Evolutionary conservation across 2,329 filamentous ascomycete genomes (phyloP).

Genomic region (Elsinoe arachidis): DNA sequence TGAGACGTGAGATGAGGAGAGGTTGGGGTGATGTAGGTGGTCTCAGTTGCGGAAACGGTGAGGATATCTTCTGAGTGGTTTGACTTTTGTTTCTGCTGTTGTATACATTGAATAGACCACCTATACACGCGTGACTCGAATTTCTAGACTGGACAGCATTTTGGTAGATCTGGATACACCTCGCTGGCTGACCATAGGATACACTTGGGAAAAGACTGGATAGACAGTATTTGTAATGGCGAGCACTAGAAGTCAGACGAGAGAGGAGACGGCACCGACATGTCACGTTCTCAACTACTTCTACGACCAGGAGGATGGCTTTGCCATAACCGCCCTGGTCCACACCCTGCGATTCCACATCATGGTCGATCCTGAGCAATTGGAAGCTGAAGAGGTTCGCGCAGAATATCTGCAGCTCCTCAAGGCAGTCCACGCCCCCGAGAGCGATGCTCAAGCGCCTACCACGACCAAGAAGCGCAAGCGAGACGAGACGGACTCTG

Average conservation of each 20-base stretch:
- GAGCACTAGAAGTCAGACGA: constrained; percentile 9
- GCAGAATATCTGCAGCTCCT: constrained; percentile 22
- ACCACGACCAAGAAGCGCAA: constrained; percentile 1
- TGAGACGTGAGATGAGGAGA: not conserved
- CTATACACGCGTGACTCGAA: too few relatives aligned
- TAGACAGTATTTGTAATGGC: not conserved
- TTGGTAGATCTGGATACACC: not conserved
- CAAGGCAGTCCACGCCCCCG: constrained; percentile 16
- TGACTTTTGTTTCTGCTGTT: too few relatives aligned
- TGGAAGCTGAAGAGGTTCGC: constrained; percentile 19
- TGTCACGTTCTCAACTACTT: constrained; percentile 26
- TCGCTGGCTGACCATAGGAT: not conserved
- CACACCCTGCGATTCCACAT: constrained; percentile 27
- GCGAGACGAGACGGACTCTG: constrained; percentile 11
- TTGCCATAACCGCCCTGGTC: constrained; percentile 25
- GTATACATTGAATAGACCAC: too few relatives aligned
- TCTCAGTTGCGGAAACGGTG: not conserved
- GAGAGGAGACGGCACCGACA: constrained; percentile 11
- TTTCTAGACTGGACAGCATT: not conserved
- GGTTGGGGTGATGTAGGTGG: constrained; percentile 11
- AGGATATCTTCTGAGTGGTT: too few relatives aligned
- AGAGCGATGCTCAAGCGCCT: constrained; percentile 13
- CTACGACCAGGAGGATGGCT: constrained; percentile 25
- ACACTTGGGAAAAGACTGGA: not conserved
- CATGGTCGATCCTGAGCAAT: constrained; percentile 22